Conservation (phyloP, 768 basidiomycete species). For the Mycena haematopus region DNA sequence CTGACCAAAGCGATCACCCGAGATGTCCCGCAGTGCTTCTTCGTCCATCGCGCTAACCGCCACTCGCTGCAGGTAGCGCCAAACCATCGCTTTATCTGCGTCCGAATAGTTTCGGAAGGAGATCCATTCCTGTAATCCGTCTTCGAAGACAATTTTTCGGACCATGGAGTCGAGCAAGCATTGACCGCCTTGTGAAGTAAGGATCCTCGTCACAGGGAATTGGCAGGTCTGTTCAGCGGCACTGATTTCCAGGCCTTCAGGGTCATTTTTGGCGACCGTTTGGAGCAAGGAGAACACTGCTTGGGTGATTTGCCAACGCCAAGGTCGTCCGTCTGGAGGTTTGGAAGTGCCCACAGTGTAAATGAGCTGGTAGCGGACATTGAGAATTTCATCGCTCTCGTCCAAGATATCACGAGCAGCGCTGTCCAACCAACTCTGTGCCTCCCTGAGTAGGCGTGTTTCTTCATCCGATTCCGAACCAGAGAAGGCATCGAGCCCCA, state of each 20-base stretch:
- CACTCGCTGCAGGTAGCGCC: constrained; percentile 5
- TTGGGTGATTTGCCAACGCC: constrained; percentile 52
- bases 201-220: constrained; percentile 18
- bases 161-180: constrained; percentile 3
- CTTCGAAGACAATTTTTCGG: constrained; percentile 2
- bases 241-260: constrained; percentile 32
- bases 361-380: constrained; percentile 54
- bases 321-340: constrained; percentile 46
- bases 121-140: constrained; percentile 14
- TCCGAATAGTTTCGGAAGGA: constrained; percentile 16
- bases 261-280: constrained; percentile 28
- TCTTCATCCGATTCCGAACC: neutral
- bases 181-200: neutral
- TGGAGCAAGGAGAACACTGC: constrained; percentile 39
- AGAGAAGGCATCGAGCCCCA: constrained; percentile 26
- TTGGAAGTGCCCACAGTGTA: constrained; percentile 50
- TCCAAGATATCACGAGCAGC: constrained; percentile 49
- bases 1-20: neutral
- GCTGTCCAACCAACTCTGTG: constrained; percentile 36
- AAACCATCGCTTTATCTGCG: neutral
- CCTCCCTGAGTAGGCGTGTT: neutral
- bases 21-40: constrained; percentile 24
- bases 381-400: constrained; percentile 56
- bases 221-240: neutral
- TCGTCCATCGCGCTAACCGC: constrained; percentile 6